Conservation (phyloP, 1,139 yeast species). For the Sugiyamaella xylanicola region DNA sequence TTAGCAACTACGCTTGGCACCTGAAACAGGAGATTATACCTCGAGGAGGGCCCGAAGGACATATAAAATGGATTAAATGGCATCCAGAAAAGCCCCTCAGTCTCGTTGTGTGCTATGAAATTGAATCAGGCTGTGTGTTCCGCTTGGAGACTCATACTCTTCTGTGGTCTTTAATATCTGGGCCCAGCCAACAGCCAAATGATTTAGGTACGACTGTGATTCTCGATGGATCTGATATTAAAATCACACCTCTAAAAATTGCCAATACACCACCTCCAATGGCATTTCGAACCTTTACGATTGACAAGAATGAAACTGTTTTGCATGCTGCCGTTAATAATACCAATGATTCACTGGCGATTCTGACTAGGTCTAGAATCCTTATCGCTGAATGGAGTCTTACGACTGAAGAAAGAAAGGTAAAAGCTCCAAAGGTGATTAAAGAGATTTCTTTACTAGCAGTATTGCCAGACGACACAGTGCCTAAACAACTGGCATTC, state of each 20-base stretch:
- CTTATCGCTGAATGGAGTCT: constrained; percentile 48
- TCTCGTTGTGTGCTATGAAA: constrained; percentile 51
- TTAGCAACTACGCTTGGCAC: constrained; percentile 95
- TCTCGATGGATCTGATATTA: constrained; percentile 72
- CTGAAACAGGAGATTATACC: constrained; percentile 72
- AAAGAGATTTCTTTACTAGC: constrained; percentile 43
- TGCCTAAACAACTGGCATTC: constrained; percentile 65
- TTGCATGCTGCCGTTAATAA: constrained; percentile 65
- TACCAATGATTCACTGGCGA: constrained; percentile 62
- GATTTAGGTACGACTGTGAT: constrained; percentile 82
- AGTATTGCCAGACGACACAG: constrained; percentile 48
- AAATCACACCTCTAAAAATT: constrained; percentile 76
- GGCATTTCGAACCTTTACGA: constrained; percentile 65
- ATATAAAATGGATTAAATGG: constrained; percentile 58
- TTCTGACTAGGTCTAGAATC: constrained; percentile 51
- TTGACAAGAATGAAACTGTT: constrained; percentile 50
- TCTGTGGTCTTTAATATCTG: constrained; percentile 63
- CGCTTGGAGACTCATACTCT: constrained; percentile 66
- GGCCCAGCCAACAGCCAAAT: constrained; percentile 65
- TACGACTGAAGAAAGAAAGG: constrained; percentile 31
- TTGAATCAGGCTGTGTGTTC: constrained; percentile 35
- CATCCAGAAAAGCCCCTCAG: constrained; percentile 89
- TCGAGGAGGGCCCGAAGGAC: constrained; percentile 29
- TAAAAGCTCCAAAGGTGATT: constrained; percentile 52
- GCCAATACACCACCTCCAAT: constrained; percentile 98